These are phyloP conservation scores for Stentor roeselii DNA, from an alignment of 73 alveolate genomes.

Conservation along the genomic window DNA sequence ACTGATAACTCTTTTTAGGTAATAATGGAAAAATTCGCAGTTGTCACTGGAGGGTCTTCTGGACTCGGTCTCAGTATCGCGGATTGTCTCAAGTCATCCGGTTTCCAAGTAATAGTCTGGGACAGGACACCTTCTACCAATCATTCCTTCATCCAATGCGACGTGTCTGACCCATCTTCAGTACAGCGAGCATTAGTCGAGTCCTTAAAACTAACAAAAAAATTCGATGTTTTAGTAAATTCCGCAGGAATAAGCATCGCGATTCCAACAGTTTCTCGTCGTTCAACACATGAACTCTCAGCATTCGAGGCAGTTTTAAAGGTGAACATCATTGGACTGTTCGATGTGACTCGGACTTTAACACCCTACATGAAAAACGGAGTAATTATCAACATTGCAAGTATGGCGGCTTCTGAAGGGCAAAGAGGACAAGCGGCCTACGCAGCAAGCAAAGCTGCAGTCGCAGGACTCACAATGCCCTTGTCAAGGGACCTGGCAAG, in stretches of 20 bases:
- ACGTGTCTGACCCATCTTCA: background rate
- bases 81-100: too few relatives aligned
- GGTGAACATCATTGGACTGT: conserved; percentile 79
- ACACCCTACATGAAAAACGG: conserved; percentile 64
- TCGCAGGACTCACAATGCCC: conserved; percentile 85
- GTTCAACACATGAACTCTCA: conserved; percentile 42
- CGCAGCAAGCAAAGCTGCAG: conserved; percentile 86
- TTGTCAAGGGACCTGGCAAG: conserved; percentile 92
- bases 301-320: conserved; percentile 57
- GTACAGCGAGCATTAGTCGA: conserved; percentile 42
- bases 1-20: background rate
- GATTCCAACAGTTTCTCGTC: conserved; percentile 44
- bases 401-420: conserved; percentile 92
- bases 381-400: conserved; percentile 74
- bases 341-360: conserved; percentile 69
- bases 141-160: conserved; percentile 7
- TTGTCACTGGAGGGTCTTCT: too few relatives aligned
- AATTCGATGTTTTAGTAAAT: conserved; percentile 65
- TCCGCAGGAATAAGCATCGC: conserved; percentile 87
- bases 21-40: too few relatives aligned
- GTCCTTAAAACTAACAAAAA: conserved; percentile 62
- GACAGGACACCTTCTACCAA: too few relatives aligned
- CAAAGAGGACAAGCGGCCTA: conserved; percentile 83
- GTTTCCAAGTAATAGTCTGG: too few relatives aligned
- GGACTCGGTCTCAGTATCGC: too few relatives aligned